phyloP scores from a whole-genome alignment of 495 filamentous ascomycete species.

The Podospora fimiseda region DNA sequence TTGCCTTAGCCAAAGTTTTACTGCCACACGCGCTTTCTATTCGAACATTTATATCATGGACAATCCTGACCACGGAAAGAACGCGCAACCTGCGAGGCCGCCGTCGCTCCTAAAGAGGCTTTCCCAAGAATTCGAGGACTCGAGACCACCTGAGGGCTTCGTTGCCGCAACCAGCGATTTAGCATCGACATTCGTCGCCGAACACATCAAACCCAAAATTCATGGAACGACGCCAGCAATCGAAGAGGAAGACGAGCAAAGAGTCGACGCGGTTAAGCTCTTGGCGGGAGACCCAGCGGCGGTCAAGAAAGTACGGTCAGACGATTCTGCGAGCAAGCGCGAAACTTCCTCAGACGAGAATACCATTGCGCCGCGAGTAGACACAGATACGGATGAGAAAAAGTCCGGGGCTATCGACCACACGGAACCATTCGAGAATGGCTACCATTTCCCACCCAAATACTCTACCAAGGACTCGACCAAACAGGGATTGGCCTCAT shows the following conservation, averaged over 20 bases:
- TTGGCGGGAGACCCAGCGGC: background rate
- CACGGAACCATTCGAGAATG: conserved; percentile 42
- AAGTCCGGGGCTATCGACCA: background rate
- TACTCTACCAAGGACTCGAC: conserved; percentile 56
- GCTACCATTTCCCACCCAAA: conserved; percentile 66
- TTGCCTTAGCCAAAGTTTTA: too few relatives aligned
- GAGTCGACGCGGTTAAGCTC: background rate
- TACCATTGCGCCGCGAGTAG: conserved; percentile 1
- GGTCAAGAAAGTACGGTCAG: background rate
- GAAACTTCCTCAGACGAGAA: conserved; percentile 13
- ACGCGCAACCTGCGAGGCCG: background rate
- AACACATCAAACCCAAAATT: background rate
- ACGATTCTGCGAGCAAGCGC: background rate
- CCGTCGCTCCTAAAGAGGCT: background rate
- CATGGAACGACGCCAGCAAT: background rate
- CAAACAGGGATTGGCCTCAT: conserved; percentile 48
- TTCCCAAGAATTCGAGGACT: background rate
- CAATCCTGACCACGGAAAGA: background rate
- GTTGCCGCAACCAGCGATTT: background rate
- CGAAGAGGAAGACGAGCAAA: background rate
- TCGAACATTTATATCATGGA: background rate
- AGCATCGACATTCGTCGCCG: conserved; percentile 2
- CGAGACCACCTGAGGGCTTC: background rate
- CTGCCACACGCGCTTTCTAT: background rate
- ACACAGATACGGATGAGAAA: background rate